phyloP scores from a whole-genome alignment of 768 basidiomycete genomes.

The Gymnopilus dilepis region DNA sequence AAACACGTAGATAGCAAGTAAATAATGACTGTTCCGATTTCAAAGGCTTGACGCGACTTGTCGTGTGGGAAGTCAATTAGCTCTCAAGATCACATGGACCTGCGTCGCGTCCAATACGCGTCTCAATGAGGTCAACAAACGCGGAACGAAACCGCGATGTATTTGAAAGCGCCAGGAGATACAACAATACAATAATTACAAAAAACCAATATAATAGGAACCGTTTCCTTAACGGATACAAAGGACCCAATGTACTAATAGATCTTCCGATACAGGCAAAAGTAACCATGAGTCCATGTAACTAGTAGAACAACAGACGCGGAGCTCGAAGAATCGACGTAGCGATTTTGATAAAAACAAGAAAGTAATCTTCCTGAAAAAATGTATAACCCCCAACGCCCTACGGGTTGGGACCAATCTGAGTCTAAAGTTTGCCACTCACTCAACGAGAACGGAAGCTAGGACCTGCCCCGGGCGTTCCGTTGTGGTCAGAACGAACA shows the following conservation, averaged over 20 bases:
- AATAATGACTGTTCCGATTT: too few relatives aligned
- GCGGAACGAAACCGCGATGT: too few relatives aligned
- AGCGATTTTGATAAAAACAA: neutral
- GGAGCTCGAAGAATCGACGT: neutral
- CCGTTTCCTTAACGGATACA: neutral
- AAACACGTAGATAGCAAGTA: too few relatives aligned
- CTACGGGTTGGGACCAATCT: neutral
- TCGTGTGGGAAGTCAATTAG: too few relatives aligned
- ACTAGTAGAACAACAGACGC: neutral
- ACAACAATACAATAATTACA: neutral
- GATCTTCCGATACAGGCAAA: neutral
- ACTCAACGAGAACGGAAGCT: slow-evolving; percentile 5
- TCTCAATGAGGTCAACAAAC: too few relatives aligned
- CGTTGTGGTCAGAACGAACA: slow-evolving; percentile 23
- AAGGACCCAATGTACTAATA: slow-evolving; percentile 2
- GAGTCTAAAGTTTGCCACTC: neutral
- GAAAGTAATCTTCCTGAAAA: neutral
- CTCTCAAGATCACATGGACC: too few relatives aligned
- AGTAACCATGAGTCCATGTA: neutral
- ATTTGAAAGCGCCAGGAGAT: neutral
- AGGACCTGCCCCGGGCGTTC: slow-evolving; percentile 14
- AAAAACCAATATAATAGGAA: neutral
- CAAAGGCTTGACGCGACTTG: too few relatives aligned
- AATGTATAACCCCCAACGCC: neutral
- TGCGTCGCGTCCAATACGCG: too few relatives aligned